Evolutionary conservation across 805 yeast species (phyloP), one percentile per base, ranked within the genome.

Genomic region (Deakozyma indianensis): DNA sequence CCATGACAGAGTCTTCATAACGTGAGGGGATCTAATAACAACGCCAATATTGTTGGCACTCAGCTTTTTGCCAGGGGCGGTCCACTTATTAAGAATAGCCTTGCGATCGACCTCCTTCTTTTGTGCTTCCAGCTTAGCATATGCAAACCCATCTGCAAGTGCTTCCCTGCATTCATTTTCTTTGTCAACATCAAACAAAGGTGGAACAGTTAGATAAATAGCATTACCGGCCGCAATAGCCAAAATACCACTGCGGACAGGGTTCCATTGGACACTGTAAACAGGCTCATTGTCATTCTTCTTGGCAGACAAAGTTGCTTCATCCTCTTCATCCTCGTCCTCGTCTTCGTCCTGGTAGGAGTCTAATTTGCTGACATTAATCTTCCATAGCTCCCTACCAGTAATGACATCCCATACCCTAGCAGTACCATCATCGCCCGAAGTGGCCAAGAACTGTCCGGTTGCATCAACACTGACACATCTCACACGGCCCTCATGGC

Each of bases 331-430:
- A 45, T 74, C 75, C 5, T 59, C 64, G 22, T 61, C 56, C 27
- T 48, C 52, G 9, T 47, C 52, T 3, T 53, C 55, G 42, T 51
- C 52, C 32, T 50, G 52, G 47, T 60, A 60, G 14, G 57, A 51
- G 45, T 75, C 71, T 4, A 50, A 51, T 25, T 54, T 52, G 20
- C 60, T 52, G 3, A 64, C 53, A 42, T 59, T 54, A 23, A 56
- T 42, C 49, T 76, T 75, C 71, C 76, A 84, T 44, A 90, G 84
- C 68, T 90, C 94, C 65, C 98, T 79, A 42, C 98, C 98, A 3
- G 96, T 85, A 48, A 87, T 67, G 18, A 87, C 80, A 67, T 92
- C 98, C 97, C 98, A 92, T n/a, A 92, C 73, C 54, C 96, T 75
- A 4, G 92, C 88, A 16, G 88, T 75, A 46, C 97, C 97, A 61